Percentiles rank a stretch among this genome's conserved stretches.
phyloP scores from a whole-genome alignment of 2,329 filamentous ascomycete genomes.

The Diaporthe destruens region DNA sequence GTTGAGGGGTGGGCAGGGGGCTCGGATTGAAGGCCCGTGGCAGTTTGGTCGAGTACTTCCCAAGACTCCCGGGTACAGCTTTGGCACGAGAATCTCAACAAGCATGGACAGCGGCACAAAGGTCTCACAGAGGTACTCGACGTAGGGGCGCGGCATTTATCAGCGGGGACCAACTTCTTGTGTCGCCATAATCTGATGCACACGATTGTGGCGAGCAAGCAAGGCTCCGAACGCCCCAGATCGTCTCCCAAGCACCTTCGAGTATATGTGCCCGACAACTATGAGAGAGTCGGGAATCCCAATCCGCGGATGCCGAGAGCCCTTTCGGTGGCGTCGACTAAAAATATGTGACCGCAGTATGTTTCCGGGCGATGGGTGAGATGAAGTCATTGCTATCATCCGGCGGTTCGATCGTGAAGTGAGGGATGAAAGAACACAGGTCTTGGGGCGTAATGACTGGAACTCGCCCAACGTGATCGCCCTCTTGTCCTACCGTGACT shows the following conservation, averaged over 20 bases:
- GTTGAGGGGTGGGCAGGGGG: background rate
- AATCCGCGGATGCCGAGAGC: background rate
- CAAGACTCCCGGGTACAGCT: background rate
- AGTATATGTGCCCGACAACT: background rate
- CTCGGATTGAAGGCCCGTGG: background rate
- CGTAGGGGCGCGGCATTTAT: background rate
- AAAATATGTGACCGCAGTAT: background rate
- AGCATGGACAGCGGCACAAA: background rate
- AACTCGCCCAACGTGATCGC: background rate
- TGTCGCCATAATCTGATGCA: background rate
- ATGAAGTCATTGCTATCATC: background rate
- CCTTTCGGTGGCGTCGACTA: background rate
- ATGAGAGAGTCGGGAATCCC: background rate
- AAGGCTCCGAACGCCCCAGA: background rate
- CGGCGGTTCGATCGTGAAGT: background rate
- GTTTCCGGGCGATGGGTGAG: background rate
- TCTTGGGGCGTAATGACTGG: background rate
- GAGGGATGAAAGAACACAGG: background rate
- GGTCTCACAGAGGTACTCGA: background rate
- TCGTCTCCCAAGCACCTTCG: background rate
- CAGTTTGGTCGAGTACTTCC: background rate
- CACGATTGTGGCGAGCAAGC: background rate
- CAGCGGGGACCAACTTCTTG: background rate
- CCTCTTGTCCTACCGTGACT: background rate
- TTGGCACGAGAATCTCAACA: background rate